Base-by-base conservation (phyloP, 2,329 filamentous ascomycete species). In the Ophiostoma sp. region DNA sequence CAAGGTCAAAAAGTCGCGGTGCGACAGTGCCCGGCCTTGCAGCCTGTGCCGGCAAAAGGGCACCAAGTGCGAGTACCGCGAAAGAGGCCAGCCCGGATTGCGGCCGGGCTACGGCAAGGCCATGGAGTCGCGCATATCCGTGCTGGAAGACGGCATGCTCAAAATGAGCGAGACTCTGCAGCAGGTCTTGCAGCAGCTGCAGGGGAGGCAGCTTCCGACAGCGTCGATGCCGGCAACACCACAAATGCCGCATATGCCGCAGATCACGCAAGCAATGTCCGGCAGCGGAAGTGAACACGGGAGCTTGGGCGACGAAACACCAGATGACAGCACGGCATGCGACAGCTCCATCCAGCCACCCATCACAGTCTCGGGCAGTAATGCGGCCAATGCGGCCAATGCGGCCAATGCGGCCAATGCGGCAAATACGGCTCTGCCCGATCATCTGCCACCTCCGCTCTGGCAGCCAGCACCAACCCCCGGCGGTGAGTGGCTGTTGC, bases 1-100 rank as follows among this genome's bases (percentile, higher is more conserved):
- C 72, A 72, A 72, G 66, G 36, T 67, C 23, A 73, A 73, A 64
- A 73, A 73, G 68, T 72, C 71, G 15, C 62, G 70, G 39, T 73
- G 72, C 62, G 72, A 73, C 68, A 73, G 72, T 33, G 41, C 69
- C 10, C 72, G 69, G 8, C 72, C 72, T 0, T 73, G 70, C 69
- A 41, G 66, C 35, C 39, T 65, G 2, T 72, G 72, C 31, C 70
- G 68, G 4, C 69, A 44, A n/a, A 73, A 73, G 64, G 71, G 67
- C 52, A 62, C 69, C 15, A 39, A 57, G 20, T 73, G 72, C 33
- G 48, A 68, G 17, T 73, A 73, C 68, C 54, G 60, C 15, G 72
- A 73, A 41, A 69, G 67, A 35, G 72, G 72, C 36, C 70, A 71
- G 67, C 72, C 72, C 2, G 72, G 72, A 11, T 33, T 73, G 41